Base-by-base conservation (phyloP, 441 rosid species). In the Pelargonium myrrhifolium region DNA sequence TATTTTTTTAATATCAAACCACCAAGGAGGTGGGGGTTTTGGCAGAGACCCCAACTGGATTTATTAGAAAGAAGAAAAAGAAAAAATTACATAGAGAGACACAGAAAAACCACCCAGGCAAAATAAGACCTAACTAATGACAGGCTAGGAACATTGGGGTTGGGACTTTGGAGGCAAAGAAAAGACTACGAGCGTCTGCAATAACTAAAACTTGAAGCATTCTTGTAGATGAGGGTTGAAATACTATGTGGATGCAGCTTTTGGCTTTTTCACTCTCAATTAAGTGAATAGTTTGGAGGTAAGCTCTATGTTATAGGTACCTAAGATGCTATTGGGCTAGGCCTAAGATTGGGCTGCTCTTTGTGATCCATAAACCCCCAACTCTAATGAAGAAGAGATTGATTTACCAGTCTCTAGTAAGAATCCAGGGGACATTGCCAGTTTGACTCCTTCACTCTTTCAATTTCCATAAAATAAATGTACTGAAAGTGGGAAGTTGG, bases 331-430 rank as follows among this genome's bases (percentile, higher is more conserved):
- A 20, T 60, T 60, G 26, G 5, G 39, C 28, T 60, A 26, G 64
- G 39, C 18, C 39, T 35, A 26, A 9, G 64, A 60, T 60, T 60
- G 64, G 39, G 12, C 64, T 60, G 28, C 64, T 24, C 47, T 60
- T 10, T 59, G 63, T 60, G 6, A 60, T 60, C 64, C 64, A 60
- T 60, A 11, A 26, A 60, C 37, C 64, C 39, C 39, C 64, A 60
- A 24, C 62, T n/a, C 6, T 58, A 22, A 58, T 22, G 62, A 58
- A 58, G 35, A 10, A 9, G 15, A 28, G 24, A 11, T 58, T 58
- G 1, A 15, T 21, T 58, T 35, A n/a, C 62, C 12, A 10, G 11
- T 21, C 31, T 60, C 64, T 60, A 24, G 6, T 60, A 26, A 12
- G 64, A 24, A 2, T 58, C 35, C 62, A 58, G 26, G 61, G 26